phyloP scores from a whole-genome alignment of 768 basidiomycete species.

The Mycena pura region DNA sequence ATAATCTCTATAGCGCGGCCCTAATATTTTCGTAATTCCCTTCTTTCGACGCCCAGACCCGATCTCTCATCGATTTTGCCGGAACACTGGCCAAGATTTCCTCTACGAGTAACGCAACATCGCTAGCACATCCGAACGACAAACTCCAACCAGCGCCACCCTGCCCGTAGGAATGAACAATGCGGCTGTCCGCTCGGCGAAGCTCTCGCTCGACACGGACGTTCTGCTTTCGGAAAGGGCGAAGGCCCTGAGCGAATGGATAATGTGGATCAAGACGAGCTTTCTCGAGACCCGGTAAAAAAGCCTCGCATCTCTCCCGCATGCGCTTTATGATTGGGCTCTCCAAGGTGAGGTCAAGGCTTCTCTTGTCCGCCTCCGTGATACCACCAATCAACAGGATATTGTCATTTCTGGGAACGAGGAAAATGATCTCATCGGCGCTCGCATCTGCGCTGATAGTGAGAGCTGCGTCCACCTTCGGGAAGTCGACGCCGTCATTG shows the following conservation, averaged over 20 bases:
- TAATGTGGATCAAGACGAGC: slow-evolving; percentile 33
- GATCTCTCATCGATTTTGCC: background rate
- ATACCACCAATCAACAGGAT: slow-evolving; percentile 43
- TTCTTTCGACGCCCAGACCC: no score
- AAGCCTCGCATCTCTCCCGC: slow-evolving; percentile 36
- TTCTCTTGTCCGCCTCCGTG: slow-evolving; percentile 33
- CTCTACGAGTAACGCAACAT: slow-evolving; percentile 25
- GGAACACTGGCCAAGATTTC: background rate
- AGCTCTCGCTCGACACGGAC: slow-evolving; percentile 38
- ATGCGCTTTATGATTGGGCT: slow-evolving; percentile 38
- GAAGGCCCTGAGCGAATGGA: slow-evolving; percentile 38
- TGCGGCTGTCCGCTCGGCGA: slow-evolving; percentile 27
- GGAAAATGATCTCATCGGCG: slow-evolving; percentile 41
- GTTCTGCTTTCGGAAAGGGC: slow-evolving; percentile 34
- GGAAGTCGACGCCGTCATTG: slow-evolving; percentile 44
- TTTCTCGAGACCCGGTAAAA: slow-evolving; percentile 34
- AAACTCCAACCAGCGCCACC: slow-evolving; percentile 36
- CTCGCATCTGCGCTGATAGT: slow-evolving; percentile 41
- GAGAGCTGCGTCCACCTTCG: slow-evolving; percentile 39
- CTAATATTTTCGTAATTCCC: no score
- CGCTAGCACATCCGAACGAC: slow-evolving; percentile 34
- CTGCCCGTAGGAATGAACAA: slow-evolving; percentile 36
- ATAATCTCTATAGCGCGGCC: no score
- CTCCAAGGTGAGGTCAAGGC: slow-evolving; percentile 35
- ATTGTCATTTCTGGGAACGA: slow-evolving; percentile 44